phyloP scores from a whole-genome alignment of 2,329 filamentous ascomycete genomes.

The Dactylella cylindrospora region DNA sequence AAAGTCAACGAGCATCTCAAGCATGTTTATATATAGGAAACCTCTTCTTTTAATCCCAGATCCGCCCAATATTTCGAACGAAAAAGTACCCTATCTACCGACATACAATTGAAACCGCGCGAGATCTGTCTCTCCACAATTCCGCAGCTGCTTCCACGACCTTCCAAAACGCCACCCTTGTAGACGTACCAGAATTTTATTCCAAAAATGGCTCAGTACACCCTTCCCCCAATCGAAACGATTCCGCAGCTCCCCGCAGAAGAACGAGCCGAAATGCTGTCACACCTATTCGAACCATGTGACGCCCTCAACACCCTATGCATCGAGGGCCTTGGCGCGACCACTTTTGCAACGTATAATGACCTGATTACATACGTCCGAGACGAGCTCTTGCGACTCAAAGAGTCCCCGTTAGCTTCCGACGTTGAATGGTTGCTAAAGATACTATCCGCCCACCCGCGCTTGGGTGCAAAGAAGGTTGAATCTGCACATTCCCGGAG shows the following conservation, averaged over 20 bases:
- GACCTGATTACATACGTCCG: conserved; percentile 46
- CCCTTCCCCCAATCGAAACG: conserved; percentile 29
- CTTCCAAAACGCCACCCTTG: not conserved
- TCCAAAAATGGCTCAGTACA: conserved; percentile 42
- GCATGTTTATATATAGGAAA: too few species aligned
- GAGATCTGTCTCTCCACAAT: too few species aligned
- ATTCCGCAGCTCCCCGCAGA: conserved; percentile 25
- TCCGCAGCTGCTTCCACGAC: too few species aligned
- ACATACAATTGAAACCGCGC: conserved; percentile 9
- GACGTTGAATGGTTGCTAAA: conserved; percentile 46
- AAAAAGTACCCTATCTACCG: conserved; percentile 3
- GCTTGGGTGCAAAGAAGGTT: conserved; percentile 48
- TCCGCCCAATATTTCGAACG: too few species aligned
- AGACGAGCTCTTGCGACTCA: conserved; percentile 44
- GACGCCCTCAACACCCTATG: conserved; percentile 47
- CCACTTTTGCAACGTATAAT: conserved; percentile 46
- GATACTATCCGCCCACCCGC: conserved; percentile 48
- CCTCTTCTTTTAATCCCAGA: too few species aligned
- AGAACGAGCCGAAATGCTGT: conserved; percentile 39
- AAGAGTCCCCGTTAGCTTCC: conserved; percentile 45
- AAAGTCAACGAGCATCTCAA: not conserved
- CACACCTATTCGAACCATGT: conserved; percentile 48
- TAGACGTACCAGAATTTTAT: not conserved
- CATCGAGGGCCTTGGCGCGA: conserved; percentile 43
- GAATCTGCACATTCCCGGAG: conserved; percentile 46